phyloP scores from a whole-genome alignment of 371 early-diverging fungal species.

The Mucor plumbeus region DNA sequence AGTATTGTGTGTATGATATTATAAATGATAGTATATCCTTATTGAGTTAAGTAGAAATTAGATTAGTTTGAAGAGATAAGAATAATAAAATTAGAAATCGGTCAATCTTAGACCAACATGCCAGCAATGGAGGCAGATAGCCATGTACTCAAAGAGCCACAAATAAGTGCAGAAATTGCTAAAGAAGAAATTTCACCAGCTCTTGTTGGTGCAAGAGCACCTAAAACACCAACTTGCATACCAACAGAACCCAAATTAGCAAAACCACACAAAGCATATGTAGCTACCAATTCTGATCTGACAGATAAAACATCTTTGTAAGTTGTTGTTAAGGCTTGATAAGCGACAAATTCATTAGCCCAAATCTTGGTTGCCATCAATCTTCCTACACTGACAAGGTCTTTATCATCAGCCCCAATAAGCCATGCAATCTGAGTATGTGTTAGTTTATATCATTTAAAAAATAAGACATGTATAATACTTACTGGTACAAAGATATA shows the following conservation, averaged over 20 bases:
- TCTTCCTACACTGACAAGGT: constrained; percentile 66
- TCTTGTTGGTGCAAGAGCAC: constrained; percentile 77
- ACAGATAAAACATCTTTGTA: constrained; percentile 32
- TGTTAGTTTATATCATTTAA: neutral
- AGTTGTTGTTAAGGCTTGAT: constrained; percentile 43
- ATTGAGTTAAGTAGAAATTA: neutral
- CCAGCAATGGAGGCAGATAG: constrained; percentile 83
- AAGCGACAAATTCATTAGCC: constrained; percentile 89
- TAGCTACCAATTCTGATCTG: constrained; percentile 57
- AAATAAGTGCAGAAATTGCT: constrained; percentile 77
- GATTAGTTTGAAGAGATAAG: neutral
- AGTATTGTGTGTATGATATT: too few species aligned
- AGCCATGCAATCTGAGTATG: constrained; percentile 66
- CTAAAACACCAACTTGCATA: constrained; percentile 77
- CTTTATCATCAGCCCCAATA: constrained; percentile 69
- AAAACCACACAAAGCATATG: constrained; percentile 85
- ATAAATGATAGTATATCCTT: too few species aligned
- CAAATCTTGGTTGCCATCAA: constrained; percentile 84
- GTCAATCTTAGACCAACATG: constrained; percentile 56
- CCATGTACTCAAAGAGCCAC: constrained; percentile 80
- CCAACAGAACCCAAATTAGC: constrained; percentile 86
- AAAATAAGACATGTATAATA: constrained; percentile 52
- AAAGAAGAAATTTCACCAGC: constrained; percentile 71
- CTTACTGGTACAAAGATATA: constrained; percentile 75
- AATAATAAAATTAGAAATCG: neutral